Base-by-base conservation (phyloP, 2,329 filamentous ascomycete genomes). In the Sordariomycetes sp. region DNA sequence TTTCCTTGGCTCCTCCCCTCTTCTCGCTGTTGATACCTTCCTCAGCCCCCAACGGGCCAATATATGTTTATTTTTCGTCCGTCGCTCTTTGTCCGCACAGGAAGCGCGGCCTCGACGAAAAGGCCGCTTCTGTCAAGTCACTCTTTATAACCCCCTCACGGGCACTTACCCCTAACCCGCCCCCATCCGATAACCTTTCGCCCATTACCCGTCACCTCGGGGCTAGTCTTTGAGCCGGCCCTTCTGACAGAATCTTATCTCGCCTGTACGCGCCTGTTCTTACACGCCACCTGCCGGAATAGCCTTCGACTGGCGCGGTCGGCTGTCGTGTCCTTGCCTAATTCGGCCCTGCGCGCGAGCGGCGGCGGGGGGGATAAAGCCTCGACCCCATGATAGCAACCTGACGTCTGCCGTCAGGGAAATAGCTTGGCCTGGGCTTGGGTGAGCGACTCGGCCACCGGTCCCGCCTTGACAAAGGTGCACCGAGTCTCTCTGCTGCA, bases 1-100 rank as follows among this genome's bases (percentile, higher is more conserved):
- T 50, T 55, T 57, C 59, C 54, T 53, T 54, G 52, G 34, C 57
- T 60, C 34, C 35, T 52, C 25, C 53, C 58, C 53, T 55, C 40
- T 58, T 53, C 34, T 52, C 37, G 22, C 22, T 6, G 22, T 50
- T 22, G 46, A 50, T 20, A 24, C n/a, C 24, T 25, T 48, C 32
- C 40, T 34, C 16, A 25, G 25, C 24, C 24, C 40, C 34, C 34
- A 46, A 32, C 54, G 25, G 40, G 16, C 43, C 18, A 56, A 50
- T 56, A 56, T 28, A 43, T 28, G 25, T 56, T 56, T 32, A n/a
- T 50, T 28, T 22, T 20, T 5, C 18, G 40, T 40, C 54, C 8
- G 28, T 32, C 28, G 8, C 24, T 56, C 54, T 40, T 46, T 35
- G 25, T 46, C 40, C 40, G 20, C 54, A 28, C 43, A 50, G 22